Conservation (phyloP, 208 protist species). For the Wallacemonas sp. region DNA sequence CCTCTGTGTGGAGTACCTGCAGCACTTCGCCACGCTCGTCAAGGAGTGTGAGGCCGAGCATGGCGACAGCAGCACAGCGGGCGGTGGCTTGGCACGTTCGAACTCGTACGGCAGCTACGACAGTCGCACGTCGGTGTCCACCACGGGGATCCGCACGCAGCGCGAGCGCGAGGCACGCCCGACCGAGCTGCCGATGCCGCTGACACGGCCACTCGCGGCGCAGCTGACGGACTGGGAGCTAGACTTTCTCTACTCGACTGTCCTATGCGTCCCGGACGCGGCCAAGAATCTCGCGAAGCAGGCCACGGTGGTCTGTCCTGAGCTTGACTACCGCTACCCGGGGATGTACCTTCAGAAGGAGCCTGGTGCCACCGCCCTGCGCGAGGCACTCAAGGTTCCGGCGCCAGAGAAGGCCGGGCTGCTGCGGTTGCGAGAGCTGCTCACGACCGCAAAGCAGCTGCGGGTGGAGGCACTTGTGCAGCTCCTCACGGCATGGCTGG, state of each 20-base stretch:
- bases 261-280: conserved; percentile 47
- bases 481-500: conserved; percentile 66
- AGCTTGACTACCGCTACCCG: conserved; percentile 55
- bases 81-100: not conserved
- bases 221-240: conserved; percentile 61
- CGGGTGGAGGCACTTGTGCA: conserved; percentile 53
- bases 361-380: not conserved
- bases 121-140: conserved; percentile 1
- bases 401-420: conserved; percentile 41
- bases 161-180: conserved; percentile 25
- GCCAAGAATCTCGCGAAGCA: conserved; percentile 20
- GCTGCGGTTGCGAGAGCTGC: conserved; percentile 35
- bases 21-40: conserved; percentile 31
- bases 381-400: conserved; percentile 30
- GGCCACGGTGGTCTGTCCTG: conserved; percentile 37
- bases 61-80: not conserved
- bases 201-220: conserved; percentile 47
- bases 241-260: conserved; percentile 59
- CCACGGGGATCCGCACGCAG: conserved; percentile 2
- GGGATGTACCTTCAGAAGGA: conserved; percentile 25
- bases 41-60: conserved; percentile 14
- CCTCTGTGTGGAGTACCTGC: conserved; percentile 47
- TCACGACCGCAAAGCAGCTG: conserved; percentile 44
- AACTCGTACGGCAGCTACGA: conserved; percentile 6
- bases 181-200: conserved; percentile 42